A percentile compares a stretch with the other conserved stretches of the same genome.
phyloP scores from a whole-genome alignment of 2,329 filamentous ascomycete species.

The Colletotrichum liaoningense region DNA sequence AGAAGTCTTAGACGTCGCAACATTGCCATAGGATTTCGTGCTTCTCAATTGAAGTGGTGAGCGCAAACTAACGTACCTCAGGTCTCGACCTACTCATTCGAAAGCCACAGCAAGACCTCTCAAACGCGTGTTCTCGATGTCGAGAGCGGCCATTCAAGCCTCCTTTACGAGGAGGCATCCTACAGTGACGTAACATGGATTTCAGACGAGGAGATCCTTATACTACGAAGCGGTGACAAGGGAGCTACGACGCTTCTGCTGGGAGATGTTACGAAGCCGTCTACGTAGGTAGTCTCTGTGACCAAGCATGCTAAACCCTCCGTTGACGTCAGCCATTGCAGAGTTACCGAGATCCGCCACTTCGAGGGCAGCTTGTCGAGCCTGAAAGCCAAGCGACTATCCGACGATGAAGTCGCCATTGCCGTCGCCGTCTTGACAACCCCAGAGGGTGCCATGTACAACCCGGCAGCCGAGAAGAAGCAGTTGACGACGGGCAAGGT shows the following conservation, averaged over 20 bases:
- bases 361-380: constrained; percentile 68
- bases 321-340: constrained; percentile 27
- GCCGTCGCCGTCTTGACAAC: constrained; percentile 73
- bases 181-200: constrained; percentile 84
- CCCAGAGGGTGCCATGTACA: constrained; percentile 76
- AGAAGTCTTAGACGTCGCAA: too few species aligned
- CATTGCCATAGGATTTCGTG: not conserved
- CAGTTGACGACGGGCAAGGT: constrained; percentile 73
- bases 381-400: constrained; percentile 66
- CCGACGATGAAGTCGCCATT: constrained; percentile 62
- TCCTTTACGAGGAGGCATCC: constrained; percentile 73
- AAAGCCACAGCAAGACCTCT: constrained; percentile 74
- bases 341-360: constrained; percentile 54
- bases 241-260: constrained; percentile 60
- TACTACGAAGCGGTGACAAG: constrained; percentile 63
- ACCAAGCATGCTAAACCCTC: not conserved
- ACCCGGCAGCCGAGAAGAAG: constrained; percentile 70
- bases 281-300: constrained; percentile 48
- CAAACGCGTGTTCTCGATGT: constrained; percentile 81
- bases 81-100: constrained; percentile 83
- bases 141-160: constrained; percentile 70
- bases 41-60: not conserved
- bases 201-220: constrained; percentile 70
- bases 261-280: constrained; percentile 48
- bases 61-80: constrained; percentile 42